Evolutionary conservation across 257 asterid species (phyloP).

Genomic region (Verbena officinalis): DNA sequence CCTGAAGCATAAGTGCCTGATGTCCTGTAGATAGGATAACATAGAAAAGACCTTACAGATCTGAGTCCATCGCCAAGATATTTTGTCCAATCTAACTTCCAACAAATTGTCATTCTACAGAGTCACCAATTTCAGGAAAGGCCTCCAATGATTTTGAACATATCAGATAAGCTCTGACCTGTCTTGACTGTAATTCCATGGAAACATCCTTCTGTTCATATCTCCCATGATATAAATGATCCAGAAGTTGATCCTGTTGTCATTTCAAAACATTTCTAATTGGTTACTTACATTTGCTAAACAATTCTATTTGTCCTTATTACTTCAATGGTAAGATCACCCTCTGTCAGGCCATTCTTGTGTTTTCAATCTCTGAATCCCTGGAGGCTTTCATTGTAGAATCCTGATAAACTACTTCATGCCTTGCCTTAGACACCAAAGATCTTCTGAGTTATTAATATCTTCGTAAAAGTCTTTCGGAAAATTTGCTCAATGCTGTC

Average conservation of each 20-base stretch:
- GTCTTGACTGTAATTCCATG: conserved; percentile 1
- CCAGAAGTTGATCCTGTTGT: neutral
- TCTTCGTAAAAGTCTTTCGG: neutral
- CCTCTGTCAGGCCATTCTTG: conserved; percentile 3
- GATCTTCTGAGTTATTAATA: neutral
- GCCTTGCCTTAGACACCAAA: conserved; percentile 2
- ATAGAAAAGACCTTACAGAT: neutral
- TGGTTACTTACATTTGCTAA: neutral
- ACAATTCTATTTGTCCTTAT: neutral
- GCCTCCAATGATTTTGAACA: neutral
- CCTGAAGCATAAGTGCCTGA: neutral
- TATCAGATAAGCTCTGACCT: neutral
- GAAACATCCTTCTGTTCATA: neutral
- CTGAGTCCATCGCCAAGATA: conserved; percentile 16
- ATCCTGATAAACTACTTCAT: neutral
- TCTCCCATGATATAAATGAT: conserved; percentile 1
- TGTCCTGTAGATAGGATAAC: neutral
- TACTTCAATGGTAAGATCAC: neutral
- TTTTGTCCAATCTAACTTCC: conserved; percentile 3
- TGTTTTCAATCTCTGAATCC: neutral
- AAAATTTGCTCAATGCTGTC: neutral
- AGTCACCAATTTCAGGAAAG: neutral
- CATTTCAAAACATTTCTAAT: neutral
- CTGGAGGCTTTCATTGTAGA: neutral
- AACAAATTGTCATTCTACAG: neutral